Evolutionary conservation across 2,329 filamentous ascomycete genomes (phyloP), one percentile per base, ranked within the genome.

Genomic region (Venturia effusa): DNA sequence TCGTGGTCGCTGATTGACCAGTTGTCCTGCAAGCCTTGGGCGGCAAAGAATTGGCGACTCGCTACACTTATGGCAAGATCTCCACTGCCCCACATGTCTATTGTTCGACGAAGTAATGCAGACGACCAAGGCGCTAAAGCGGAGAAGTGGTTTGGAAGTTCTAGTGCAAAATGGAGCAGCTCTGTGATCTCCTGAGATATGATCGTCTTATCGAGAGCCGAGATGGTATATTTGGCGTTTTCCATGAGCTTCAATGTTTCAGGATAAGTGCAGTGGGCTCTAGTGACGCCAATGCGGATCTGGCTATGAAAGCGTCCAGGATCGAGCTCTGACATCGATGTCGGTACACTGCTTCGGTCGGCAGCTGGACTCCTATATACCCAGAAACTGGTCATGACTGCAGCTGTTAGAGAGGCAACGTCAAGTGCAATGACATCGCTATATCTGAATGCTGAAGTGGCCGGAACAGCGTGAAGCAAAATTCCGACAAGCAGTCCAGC

Each of bases 391-490:
- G 59, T 60, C 40, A 82, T 71, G 19, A 83, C 68, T 15, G 79
- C 81, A n/a, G 79, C 76, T 13, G 74, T 79, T 81, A 81, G 83
- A 8, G 81, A 83, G 4, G 77, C 74, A 4, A 74, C 69, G 7
- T 72, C 79, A 13, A 84, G 74, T 2, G 78, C 77, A 65, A 82
- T 78, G n/a, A 82, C 77, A 59, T 77, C 75, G 41, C 75, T 74
- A 67, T 78, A 84, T 3, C 40, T 39, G 59, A 60, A 60, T 1
- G 37, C 17, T 6, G 59, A 40, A 30, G 59, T 60, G 13, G 40
- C 34, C 8, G 59, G 37, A 13, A 60, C 5, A 3, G 37, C 59
- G 13, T 60, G 34, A 10, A 60, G 19, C 34, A 60, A 19, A 22
- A 15, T 22, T 10, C 59, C 59, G 34, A 60, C 24, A n/a, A 60